Evolutionary conservation across 345 rosid genomes (phyloP).

Genomic region (Eucalyptus tenuipes): DNA sequence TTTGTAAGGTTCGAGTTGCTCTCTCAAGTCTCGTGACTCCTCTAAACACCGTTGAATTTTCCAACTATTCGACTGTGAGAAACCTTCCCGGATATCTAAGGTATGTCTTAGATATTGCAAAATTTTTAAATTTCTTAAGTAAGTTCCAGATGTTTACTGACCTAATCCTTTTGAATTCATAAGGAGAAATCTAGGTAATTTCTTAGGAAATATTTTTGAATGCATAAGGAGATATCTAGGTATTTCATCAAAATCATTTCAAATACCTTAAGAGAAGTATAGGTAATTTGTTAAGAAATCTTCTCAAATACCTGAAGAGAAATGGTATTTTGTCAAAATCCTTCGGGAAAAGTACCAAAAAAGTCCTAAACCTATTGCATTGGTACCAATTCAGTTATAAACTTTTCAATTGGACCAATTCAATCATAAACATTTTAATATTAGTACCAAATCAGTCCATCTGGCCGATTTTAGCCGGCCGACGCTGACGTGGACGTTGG

Average conservation of each 20-base stretch:
- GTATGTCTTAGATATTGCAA: neutral
- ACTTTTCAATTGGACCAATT: too few relatives aligned
- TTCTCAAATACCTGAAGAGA: neutral
- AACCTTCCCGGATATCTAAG: rapidly evolving
- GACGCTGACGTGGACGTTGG: too few relatives aligned
- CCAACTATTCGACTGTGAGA: neutral
- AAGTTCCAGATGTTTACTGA: neutral
- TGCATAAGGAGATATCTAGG: neutral
- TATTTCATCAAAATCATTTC: too few relatives aligned
- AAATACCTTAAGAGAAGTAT: too few relatives aligned
- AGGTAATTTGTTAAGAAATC: neutral
- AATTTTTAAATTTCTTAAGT: neutral
- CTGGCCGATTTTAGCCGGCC: too few relatives aligned
- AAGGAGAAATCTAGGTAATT: neutral
- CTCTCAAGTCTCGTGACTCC: neutral
- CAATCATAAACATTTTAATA: too few relatives aligned
- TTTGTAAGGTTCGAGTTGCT: neutral
- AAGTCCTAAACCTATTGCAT: too few relatives aligned
- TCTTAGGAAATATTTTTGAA: neutral
- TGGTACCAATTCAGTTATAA: too few relatives aligned
- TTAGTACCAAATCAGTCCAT: too few relatives aligned
- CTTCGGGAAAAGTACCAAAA: too few relatives aligned
- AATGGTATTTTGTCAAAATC: too few relatives aligned
- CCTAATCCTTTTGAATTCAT: neutral
- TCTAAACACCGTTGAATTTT: neutral